phyloP scores from a whole-genome alignment of 2,329 filamentous ascomycete species.

The Zymoseptoria passerinii region DNA sequence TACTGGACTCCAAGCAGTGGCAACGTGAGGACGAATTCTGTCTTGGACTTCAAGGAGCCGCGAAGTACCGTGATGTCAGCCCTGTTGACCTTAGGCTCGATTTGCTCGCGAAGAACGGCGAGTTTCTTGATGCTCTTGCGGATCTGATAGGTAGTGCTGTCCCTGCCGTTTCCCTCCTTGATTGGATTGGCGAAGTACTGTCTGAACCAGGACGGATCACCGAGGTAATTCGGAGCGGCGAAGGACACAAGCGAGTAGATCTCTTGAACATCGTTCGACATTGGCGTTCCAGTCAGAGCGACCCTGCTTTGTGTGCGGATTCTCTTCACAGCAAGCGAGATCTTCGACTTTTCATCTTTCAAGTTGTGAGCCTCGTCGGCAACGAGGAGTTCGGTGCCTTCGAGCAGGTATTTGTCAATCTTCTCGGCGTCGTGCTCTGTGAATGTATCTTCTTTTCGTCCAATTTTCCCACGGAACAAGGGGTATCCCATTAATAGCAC shows the following conservation, averaged over 20 bases:
- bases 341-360: conserved; percentile 54
- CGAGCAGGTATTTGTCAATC: conserved; percentile 44
- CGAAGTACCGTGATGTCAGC: conserved; percentile 60
- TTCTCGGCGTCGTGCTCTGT: conserved; percentile 10
- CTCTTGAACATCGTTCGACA: conserved; percentile 76
- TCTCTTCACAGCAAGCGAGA: conserved; percentile 46
- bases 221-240: conserved; percentile 73
- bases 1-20: conserved; percentile 59
- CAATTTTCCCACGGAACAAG: conserved; percentile 49
- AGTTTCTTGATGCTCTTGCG: conserved; percentile 58
- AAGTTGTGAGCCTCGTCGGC: conserved; percentile 78
- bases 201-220: conserved; percentile 58
- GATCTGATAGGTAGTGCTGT: conserved; percentile 51
- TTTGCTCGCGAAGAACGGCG: conserved; percentile 59
- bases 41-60: conserved; percentile 62
- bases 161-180: conserved; percentile 57
- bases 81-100: conserved; percentile 71
- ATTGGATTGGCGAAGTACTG: conserved; percentile 66
- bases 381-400: conserved; percentile 63
- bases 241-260: conserved; percentile 85
- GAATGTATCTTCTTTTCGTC: conserved; percentile 9
- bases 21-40: conserved; percentile 72
- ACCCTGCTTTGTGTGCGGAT: conserved; percentile 66
- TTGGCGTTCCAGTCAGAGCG: conserved; percentile 76
- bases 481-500: conserved; percentile 69